Percentiles rank a stretch among this genome's conserved stretches.
phyloP scores from a whole-genome alignment of 139 green algal genomes.

The Coelastrella sp. region DNA sequence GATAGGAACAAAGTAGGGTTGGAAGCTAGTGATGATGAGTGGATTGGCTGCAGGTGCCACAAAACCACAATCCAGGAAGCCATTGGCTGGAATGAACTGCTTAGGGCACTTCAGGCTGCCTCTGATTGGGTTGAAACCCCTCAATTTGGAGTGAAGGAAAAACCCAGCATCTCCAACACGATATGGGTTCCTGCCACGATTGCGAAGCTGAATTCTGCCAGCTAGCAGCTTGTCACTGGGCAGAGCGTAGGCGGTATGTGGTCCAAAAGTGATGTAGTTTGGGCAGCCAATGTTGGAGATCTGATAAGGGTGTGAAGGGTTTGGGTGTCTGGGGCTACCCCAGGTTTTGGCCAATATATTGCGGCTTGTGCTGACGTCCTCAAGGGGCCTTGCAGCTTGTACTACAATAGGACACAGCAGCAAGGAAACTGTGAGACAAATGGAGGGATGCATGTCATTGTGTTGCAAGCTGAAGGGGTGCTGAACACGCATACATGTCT shows the following conservation, averaged over 20 bases:
- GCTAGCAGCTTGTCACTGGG: constrained; percentile 15
- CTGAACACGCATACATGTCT: too few relatives aligned
- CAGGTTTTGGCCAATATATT: neutral
- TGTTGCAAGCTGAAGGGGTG: neutral
- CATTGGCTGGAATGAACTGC: constrained; percentile 16
- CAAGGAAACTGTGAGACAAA: too few relatives aligned
- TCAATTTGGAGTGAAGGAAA: neutral
- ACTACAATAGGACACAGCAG: neutral
- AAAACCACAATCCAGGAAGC: constrained; percentile 17
- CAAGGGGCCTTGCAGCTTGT: constrained; percentile 10
- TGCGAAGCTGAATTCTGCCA: constrained; percentile 22
- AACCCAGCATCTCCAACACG: constrained; percentile 1
- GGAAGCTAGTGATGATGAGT: neutral
- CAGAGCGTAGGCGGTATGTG: constrained; percentile 5
- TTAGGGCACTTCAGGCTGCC: constrained; percentile 20
- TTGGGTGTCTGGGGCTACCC: neutral
- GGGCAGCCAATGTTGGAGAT: constrained; percentile 3
- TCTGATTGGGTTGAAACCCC: neutral
- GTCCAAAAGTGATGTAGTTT: neutral
- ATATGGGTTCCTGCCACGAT: neutral
- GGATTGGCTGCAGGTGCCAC: constrained; percentile 7
- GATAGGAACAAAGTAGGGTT: neutral
- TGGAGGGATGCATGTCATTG: neutral
- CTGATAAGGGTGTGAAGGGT: neutral
- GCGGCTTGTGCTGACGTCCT: neutral